Evolutionary conservation across 1,284 basidiomycete species (phyloP).

Genomic region (Ganoderma leucocontextum): DNA sequence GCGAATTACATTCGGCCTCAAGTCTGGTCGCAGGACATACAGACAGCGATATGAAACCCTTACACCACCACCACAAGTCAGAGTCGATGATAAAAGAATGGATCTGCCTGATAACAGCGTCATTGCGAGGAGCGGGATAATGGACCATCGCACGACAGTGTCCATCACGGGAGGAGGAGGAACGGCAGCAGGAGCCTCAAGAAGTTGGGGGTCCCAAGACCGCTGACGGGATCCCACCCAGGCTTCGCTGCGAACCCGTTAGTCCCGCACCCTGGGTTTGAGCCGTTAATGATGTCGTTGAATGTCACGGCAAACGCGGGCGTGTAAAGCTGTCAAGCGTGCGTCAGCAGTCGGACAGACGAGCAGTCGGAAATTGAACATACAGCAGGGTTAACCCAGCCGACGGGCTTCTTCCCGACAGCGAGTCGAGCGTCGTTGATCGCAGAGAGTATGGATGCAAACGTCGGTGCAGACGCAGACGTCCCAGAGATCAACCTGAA

Average conservation of each 20-base stretch:
- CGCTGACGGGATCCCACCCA: slow-evolving; percentile 51
- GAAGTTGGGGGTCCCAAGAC: slow-evolving; percentile 45
- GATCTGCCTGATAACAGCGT: not conserved
- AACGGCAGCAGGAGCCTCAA: slow-evolving; percentile 30
- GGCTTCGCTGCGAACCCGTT: slow-evolving; percentile 44
- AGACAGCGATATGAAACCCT: not conserved
- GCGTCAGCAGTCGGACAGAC: not conserved
- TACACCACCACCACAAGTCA: no score
- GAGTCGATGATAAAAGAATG: not conserved
- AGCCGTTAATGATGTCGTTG: slow-evolving; percentile 56
- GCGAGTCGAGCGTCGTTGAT: slow-evolving; percentile 67
- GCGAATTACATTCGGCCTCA: not conserved
- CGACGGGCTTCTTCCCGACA: slow-evolving; percentile 52
- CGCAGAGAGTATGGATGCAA: slow-evolving; percentile 60
- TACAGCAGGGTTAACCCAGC: slow-evolving; percentile 64
- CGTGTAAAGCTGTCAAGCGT: slow-evolving; percentile 43
- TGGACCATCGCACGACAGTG: not conserved
- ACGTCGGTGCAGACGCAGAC: slow-evolving; percentile 42
- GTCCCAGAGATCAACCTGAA: slow-evolving; percentile 57
- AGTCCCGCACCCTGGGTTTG: slow-evolving; percentile 52
- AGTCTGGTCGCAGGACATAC: not conserved
- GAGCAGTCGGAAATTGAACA: not conserved
- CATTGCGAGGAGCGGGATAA: no score
- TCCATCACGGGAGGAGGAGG: slow-evolving; percentile 28
- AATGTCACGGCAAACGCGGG: slow-evolving; percentile 40